Evolutionary conservation across 495 filamentous ascomycete species (phyloP).

Genomic region (Xylaria acuta): DNA sequence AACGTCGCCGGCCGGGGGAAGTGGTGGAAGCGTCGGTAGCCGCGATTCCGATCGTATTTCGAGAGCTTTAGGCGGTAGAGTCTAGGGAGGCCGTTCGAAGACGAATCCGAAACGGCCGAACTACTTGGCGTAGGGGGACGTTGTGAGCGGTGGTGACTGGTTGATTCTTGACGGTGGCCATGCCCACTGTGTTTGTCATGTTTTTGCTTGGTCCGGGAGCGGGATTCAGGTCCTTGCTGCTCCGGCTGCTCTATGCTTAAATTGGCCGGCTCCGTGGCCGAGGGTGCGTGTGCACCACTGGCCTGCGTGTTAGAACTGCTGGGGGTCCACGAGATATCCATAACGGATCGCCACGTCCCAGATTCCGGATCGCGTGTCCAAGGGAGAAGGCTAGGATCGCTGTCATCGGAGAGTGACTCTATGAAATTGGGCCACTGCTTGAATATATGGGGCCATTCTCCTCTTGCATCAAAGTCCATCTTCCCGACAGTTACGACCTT

Average conservation of each 20-base stretch:
- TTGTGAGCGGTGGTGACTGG: background rate
- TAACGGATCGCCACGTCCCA: background rate
- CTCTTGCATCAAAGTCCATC: background rate
- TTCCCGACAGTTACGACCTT: background rate
- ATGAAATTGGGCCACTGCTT: background rate
- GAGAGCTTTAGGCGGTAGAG: background rate
- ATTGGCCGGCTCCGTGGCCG: background rate
- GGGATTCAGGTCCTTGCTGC: background rate
- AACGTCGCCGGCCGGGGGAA: background rate
- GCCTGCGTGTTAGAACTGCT: background rate
- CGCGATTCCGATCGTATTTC: background rate
- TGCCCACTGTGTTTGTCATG: background rate
- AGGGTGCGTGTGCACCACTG: background rate
- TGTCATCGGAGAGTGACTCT: background rate
- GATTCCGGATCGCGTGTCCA: background rate
- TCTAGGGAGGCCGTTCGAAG: background rate
- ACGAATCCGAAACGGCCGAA: background rate
- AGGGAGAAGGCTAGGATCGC: background rate
- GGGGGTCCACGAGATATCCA: background rate
- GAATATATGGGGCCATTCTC: background rate
- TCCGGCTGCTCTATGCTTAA: background rate
- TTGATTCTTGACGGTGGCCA: slow-evolving; percentile 2
- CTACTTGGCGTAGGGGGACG: background rate
- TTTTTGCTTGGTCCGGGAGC: background rate
- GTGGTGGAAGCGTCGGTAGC: background rate